Evolutionary conservation across 2,329 filamentous ascomycete species (phyloP), one percentile per base, ranked within the genome.

Genomic region (Colletotrichum spaethianum): DNA sequence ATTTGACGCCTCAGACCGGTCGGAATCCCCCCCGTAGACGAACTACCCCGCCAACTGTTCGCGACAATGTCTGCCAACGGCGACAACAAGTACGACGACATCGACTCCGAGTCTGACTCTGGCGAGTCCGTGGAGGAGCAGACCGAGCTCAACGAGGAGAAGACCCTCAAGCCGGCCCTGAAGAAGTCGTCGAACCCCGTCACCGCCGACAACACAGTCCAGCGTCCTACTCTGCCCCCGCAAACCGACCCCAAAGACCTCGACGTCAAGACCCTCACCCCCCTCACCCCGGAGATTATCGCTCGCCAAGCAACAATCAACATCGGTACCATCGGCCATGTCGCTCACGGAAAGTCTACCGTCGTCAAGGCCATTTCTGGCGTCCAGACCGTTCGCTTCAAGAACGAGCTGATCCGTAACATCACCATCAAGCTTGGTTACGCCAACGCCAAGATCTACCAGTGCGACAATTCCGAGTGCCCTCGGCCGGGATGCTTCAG

Each of bases 401-500:
- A 99, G 93, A 99, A 98, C 87, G 96, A 99, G 86, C 87, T 98
- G 86, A 97, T 98, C 86, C 91, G 96, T 81, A 99, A 99, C 85
- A 99, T 99, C 81, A 99, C 96, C 80, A 99, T 99, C 89, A 99
- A 99, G 91, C 91, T 99, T 79, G 96, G 96, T 82, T 99, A 99
- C 84, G 96, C 96, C 83, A 99, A 99, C 84, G 96, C 96, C 79
- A 98, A 99, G 86, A 95, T 99, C 84, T 99, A 98, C 92, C 94
- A 98, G 89, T 99, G 96, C 85, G 94, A 98, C 85, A 98, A 94
- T 85, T 83, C 87, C 65, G 92, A 93, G 76, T 99, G 96, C 87
- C 96, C 96, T 72, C 90, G 96, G 79, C 96, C 96, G 75, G 95
- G 93, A 77, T 98, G 96, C 89, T 99, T 95, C 87, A 91, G 93